Conservation (phyloP, 331 rosid species). For the Quercus lobata region DNA sequence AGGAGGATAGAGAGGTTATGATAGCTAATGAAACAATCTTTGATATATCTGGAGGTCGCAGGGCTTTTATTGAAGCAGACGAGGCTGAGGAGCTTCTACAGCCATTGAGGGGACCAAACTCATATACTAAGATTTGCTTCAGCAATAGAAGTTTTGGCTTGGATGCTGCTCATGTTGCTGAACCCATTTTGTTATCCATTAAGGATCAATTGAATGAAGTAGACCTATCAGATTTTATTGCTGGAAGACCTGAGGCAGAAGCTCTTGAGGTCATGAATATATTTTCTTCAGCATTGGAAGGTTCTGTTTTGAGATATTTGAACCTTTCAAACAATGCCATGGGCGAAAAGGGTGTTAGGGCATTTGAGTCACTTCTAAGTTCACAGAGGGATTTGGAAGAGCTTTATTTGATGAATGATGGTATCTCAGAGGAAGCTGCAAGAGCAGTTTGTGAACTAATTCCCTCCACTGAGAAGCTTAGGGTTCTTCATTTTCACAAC, state of each 20-base stretch:
- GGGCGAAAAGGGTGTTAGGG: slow-evolving; percentile 91
- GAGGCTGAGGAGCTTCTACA: slow-evolving; percentile 68
- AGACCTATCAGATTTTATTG: slow-evolving; percentile 78
- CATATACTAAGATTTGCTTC: slow-evolving; percentile 66
- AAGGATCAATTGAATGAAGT: slow-evolving; percentile 71
- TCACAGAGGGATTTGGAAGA: slow-evolving; percentile 74
- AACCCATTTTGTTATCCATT: slow-evolving; percentile 53
- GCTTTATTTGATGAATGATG: slow-evolving; percentile 91
- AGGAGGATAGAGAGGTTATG: slow-evolving; percentile 43
- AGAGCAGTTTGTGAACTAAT: slow-evolving; percentile 78
- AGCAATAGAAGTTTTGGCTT: slow-evolving; percentile 90
- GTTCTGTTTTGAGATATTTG: slow-evolving; percentile 57
- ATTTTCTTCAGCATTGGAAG: slow-evolving; percentile 77
- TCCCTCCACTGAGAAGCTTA: slow-evolving; percentile 80
- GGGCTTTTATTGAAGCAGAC: slow-evolving; percentile 65
- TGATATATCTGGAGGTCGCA: slow-evolving; percentile 77
- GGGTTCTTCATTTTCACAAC: slow-evolving; percentile 83
- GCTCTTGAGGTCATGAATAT: slow-evolving; percentile 79
- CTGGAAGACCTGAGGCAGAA: slow-evolving; percentile 80
- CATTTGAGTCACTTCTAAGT: slow-evolving; percentile 65
- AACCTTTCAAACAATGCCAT: slow-evolving; percentile 81
- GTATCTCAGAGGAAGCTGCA: slow-evolving; percentile 94
- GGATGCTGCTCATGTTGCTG: slow-evolving; percentile 76
- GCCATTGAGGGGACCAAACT: slow-evolving; percentile 50
- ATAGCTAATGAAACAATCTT: slow-evolving; percentile 41